A percentile compares a stretch with the other conserved stretches of the same genome.
These are phyloP conservation scores for Solanum appendiculatum DNA, from an alignment of 257 asterid genomes.

Conservation along the genomic window DNA sequence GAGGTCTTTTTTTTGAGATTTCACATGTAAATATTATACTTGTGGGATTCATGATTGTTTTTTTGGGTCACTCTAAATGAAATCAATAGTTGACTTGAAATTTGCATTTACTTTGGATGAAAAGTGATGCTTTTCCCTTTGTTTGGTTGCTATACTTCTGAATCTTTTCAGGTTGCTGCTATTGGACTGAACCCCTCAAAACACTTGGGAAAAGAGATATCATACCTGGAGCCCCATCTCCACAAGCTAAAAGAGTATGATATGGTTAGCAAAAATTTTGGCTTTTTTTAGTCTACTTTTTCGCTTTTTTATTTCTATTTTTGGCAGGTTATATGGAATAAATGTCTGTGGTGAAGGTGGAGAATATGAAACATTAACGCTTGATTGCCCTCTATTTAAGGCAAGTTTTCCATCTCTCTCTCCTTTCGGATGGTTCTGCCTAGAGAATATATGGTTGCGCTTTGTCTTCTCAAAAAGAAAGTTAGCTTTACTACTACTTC, in stretches of 20 bases:
- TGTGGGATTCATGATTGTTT: not conserved
- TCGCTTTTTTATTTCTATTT: not conserved
- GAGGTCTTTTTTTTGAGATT: not conserved
- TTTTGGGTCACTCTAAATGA: not conserved
- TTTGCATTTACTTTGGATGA: not conserved
- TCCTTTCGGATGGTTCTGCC: not conserved
- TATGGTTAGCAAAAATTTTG: conserved; percentile 5
- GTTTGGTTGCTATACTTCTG: not conserved
- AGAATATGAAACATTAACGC: conserved; percentile 93
- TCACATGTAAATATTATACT: not conserved
- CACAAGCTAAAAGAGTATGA: conserved; percentile 88
- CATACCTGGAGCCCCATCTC: conserved; percentile 55
- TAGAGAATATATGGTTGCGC: not conserved
- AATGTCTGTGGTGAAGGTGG: conserved; percentile 99
- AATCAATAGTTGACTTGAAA: not conserved
- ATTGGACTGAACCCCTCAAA: conserved; percentile 86
- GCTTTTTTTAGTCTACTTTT: conserved; percentile 4
- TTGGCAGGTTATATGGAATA: conserved; percentile 76
- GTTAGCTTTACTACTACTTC: not conserved
- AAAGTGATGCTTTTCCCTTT: not conserved
- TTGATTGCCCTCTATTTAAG: conserved; percentile 90
- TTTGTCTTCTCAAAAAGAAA: not conserved
- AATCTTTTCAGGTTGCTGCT: conserved; percentile 69
- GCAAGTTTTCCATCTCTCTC: conserved; percentile 30
- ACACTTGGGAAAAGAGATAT: conserved; percentile 86